Base-by-base conservation (phyloP, 2,329 filamentous ascomycete genomes). In the Domatiomyces globalis region DNA sequence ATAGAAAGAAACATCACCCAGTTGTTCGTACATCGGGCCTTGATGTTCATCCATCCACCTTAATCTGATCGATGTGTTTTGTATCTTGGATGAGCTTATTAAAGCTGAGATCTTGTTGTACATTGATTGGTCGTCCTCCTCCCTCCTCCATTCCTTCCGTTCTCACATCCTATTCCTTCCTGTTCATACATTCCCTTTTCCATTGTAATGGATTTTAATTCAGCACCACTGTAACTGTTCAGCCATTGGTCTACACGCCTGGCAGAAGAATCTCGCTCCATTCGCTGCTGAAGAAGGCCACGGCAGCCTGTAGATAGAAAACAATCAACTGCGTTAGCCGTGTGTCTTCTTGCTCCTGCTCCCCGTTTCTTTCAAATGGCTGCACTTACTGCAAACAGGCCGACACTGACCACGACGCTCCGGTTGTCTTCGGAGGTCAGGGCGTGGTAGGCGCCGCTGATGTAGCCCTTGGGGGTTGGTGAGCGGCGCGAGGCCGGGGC, bases 361-460 rank as follows among this genome's bases (percentile, higher is more conserved):
- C 17, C 12, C n/a, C 1, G 9, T 45, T 19, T 19, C n/a, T 19
- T 5, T 19, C 43, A 45, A 4, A 18, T 3, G n/a, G 5, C 18
- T 10, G 43, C 19, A 72, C 81, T 65, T 74, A 85, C 81, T 51
- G 80, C 81, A 63, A 85, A 85, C 61, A 84, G 66, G 57, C 78
- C 73, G 59, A 85, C 69, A 63, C 81, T 84, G 61, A 79, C 76
- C 54, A 85, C 81, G 51, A 85, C 76, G 51, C 80, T 76, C 47
- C 79, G 75, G 67, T 86, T 85, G 63, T 86, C 83, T 33, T 81
- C 67, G 25, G 77, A 76, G 51, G 80, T 84, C 62, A 85, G 63
- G 58, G 78, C 72, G 54, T 76, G 73, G 67, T 84, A 85, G 58
- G 77, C 73, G 52, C 72, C 72, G 60, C 71, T 71, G 58, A 84